These are phyloP conservation scores for Macaranga tanarius DNA, from an alignment of 441 rosid species.

Conservation along the genomic window DNA sequence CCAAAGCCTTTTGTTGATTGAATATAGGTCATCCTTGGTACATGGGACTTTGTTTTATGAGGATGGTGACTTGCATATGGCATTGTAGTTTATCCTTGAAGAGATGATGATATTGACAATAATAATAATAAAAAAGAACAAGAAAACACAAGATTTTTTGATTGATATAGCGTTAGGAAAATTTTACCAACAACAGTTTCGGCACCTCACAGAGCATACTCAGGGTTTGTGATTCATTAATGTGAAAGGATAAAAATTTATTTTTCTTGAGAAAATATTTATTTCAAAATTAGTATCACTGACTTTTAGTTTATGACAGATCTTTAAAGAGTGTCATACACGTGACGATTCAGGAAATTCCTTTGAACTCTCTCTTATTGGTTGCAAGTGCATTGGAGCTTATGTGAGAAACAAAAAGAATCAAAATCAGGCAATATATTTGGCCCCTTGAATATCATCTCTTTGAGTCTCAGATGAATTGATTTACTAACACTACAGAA, in stretches of 20 bases:
- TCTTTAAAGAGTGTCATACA: constrained; percentile 70
- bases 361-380: constrained; percentile 74
- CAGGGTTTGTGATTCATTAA: not conserved
- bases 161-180: too few species aligned
- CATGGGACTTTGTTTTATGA: not conserved
- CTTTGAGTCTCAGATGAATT: constrained; percentile 15
- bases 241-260: not conserved
- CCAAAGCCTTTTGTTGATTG: constrained; percentile 2
- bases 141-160: too few species aligned
- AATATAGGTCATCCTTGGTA: not conserved
- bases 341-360: constrained; percentile 59
- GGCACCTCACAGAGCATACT: not conserved
- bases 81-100: too few species aligned
- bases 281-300: not conserved
- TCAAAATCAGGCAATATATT: constrained; percentile 75
- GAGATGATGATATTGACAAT: not conserved
- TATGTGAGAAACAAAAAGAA: constrained; percentile 91
- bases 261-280: not conserved
- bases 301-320: constrained; percentile 37
- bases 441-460: constrained; percentile 8
- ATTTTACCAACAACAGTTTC: too few species aligned
- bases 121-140: too few species aligned
- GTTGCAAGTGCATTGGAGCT: constrained; percentile 97
- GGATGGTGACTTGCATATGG: too few species aligned
- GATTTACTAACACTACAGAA: constrained; percentile 17